These are phyloP conservation scores for Stygiomarasmius scandens DNA, from an alignment of 1,284 basidiomycete species.

Conservation along the genomic window DNA sequence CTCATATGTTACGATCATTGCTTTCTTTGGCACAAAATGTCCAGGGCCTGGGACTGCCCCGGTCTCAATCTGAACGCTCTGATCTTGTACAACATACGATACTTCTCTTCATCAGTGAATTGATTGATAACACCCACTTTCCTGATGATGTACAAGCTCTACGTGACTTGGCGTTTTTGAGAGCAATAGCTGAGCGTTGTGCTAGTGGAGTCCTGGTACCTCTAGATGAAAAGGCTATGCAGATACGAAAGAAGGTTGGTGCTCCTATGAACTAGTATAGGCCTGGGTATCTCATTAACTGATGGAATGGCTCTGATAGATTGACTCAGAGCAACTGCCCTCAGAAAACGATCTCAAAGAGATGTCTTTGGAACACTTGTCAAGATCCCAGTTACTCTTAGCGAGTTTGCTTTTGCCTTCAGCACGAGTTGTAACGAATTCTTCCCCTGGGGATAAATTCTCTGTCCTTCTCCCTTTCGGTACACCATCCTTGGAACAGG, in stretches of 20 bases:
- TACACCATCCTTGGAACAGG: slow-evolving; percentile 44
- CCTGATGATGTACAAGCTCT: slow-evolving; percentile 28
- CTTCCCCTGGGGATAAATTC: slow-evolving; percentile 33
- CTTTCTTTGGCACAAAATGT: slow-evolving; percentile 55
- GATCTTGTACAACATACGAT: slow-evolving; percentile 42
- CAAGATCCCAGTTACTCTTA: slow-evolving; percentile 52
- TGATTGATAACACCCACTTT: slow-evolving; percentile 30
- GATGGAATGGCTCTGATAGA: neutral
- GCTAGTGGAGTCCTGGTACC: slow-evolving; percentile 34
- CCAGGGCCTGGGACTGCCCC: slow-evolving; percentile 52
- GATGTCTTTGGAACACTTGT: slow-evolving; percentile 33
- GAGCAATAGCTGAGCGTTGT: slow-evolving; percentile 43
- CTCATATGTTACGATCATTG: slow-evolving; percentile 55
- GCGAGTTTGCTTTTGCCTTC: slow-evolving; percentile 44
- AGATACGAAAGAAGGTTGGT: slow-evolving; percentile 31
- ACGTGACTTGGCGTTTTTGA: slow-evolving; percentile 57
- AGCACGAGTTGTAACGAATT: slow-evolving; percentile 16
- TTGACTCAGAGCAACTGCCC: slow-evolving; percentile 6
- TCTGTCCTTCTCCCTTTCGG: slow-evolving; percentile 46
- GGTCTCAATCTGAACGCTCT: slow-evolving; percentile 36
- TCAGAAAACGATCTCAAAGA: slow-evolving; percentile 8
- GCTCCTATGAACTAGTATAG: too few species aligned
- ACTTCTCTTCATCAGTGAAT: slow-evolving; percentile 40
- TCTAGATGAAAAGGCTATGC: slow-evolving; percentile 33
- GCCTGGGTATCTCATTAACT: too few species aligned